Base-by-base conservation (phyloP, 345 rosid genomes). In the Triadica sebifera region DNA sequence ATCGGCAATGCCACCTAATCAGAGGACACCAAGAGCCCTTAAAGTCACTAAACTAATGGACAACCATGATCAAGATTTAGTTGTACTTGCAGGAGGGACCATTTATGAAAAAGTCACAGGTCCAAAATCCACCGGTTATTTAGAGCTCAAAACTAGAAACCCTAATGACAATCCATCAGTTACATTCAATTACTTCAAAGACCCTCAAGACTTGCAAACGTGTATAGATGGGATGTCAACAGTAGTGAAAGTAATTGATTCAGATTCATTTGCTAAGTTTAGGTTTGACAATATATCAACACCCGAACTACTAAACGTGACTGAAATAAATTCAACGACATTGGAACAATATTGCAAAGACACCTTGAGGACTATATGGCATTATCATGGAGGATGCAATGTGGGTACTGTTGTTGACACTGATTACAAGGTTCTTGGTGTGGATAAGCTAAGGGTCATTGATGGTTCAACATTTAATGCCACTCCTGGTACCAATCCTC, bases 1-100 rank as follows among this genome's bases (percentile, higher is more conserved):
- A 9, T 75, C 85, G 25, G 80, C 84, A 6, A 66, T 80, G 20
- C 84, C 85, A 9, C 88, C 84, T 4, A 85, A 76, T 13, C 77
- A 80, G 15, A 80, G 87, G 47, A 82, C 83, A 1, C 77, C 84
- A 45, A 81, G 80, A 67, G 86, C 85, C 61, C 65, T 84, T 13
- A 74, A 71, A n/a, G 81, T 79, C 29, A 77, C 74, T 8, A 73
- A 78, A 13, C 24, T 37, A 51, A 82, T 78, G 83, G n/a, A 74
- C 11, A 58, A 13, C 62, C 34, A 1, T 1, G 34, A 29, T 29
- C 81, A 80, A 37, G 74, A 71, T 0, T 4, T 45, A 8, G 66
- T 34, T 56, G 86, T 80, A 5, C 76, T 72, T 60, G 41, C 51
- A 13, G 82, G 82, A 16, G 82, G 82, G 3, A 1, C 34, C 34